Base-by-base conservation (phyloP, 306 rosid species). In the Datisca glomerata region DNA sequence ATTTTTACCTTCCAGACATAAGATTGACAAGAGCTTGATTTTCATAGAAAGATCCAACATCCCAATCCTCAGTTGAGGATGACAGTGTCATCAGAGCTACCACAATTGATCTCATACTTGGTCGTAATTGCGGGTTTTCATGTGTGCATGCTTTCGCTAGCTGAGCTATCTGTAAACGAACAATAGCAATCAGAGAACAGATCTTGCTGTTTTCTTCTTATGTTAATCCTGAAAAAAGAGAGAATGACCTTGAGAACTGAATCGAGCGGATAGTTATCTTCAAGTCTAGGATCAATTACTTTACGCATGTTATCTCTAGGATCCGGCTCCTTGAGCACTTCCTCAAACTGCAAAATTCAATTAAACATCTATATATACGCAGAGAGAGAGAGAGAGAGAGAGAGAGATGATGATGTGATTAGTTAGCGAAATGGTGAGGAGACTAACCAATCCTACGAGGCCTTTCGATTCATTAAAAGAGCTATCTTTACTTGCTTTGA, bases 71-170 rank as follows among this genome's bases (percentile, higher is more conserved):
- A 5, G 87, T 74, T 4, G 60, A 12, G 3, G 94, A 82, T 24
- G 80, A 69, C 21, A 87, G 87, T 51, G 94, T 87, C 93, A 82
- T 82, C 10, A 82, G 72, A 22, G 85, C 93, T 28, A 87, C 94
- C 34, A 87, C 94, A 23, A 79, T 58, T 3, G 85, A 76, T 66
- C 94, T 71, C 97, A 82, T 87, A 45, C 85, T 74, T n/a, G 93
- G 94, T 0, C 97, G 85, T 53, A 82, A 60, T 5, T 67, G 71
- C 28, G 92, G 79, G 33, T 79, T 78, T 36, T 87, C 94, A 22
- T 78, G 71, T 9, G 94, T 84, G 44, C 97, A 82, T 10, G 80
- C 94, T 56, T 71, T 76, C 7, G 79, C 96, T 8, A 79, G 87
- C 49, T 76, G 76, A 5, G 76, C 80, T 69, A 76, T 60, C 94